Percentiles rank a stretch among this genome's conserved stretches.
These are phyloP conservation scores for Alternaria hordeiaustralica DNA, from an alignment of 2,329 filamentous ascomycete genomes.

Conservation along the genomic window DNA sequence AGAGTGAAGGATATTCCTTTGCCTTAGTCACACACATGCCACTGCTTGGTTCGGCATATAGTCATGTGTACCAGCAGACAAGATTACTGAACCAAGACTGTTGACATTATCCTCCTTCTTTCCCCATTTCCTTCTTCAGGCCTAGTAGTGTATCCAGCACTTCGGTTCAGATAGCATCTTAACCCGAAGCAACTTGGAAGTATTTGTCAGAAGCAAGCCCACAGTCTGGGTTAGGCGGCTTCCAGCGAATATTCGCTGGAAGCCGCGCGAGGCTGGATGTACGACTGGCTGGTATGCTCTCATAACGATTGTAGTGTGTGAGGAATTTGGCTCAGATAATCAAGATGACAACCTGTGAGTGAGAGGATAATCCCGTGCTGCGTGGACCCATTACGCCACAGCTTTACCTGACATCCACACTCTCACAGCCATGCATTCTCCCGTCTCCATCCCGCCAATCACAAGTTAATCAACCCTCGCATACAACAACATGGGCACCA, in stretches of 20 bases:
- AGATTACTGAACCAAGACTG: background rate
- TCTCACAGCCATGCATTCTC: background rate
- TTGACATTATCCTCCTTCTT: background rate
- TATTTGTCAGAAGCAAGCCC: background rate
- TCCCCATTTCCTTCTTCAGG: background rate
- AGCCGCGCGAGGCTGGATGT: background rate
- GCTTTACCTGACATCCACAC: background rate
- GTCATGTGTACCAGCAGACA: background rate
- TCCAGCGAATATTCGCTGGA: too few relatives aligned
- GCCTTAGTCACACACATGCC: background rate
- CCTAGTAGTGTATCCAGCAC: background rate
- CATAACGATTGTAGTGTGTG: background rate
- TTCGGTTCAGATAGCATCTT: background rate
- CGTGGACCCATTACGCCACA: background rate
- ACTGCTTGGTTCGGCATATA: background rate
- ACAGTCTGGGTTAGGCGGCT: background rate
- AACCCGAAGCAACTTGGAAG: background rate
- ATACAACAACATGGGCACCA: background rate
- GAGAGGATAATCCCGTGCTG: background rate
- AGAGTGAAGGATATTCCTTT: background rate
- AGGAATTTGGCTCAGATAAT: background rate
- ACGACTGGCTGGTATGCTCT: background rate
- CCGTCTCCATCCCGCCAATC: background rate
- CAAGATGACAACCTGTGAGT: background rate
- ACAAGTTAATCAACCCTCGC: background rate